phyloP scores from a whole-genome alignment of 805 yeast genomes.

The Metschnikowia bowlesiae region DNA sequence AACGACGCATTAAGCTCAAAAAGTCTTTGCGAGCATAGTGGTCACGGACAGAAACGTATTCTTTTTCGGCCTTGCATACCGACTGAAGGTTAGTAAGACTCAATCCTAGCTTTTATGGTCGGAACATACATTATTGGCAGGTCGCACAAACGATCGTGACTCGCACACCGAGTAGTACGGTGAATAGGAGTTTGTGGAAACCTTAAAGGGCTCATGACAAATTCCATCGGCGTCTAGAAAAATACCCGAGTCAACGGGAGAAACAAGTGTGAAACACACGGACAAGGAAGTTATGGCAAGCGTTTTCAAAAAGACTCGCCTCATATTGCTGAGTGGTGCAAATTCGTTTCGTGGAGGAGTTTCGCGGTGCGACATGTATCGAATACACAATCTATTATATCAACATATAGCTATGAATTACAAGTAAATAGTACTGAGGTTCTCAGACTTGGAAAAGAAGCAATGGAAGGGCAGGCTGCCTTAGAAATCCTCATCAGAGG shows the following conservation, averaged over 20 bases:
- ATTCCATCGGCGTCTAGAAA: not conserved
- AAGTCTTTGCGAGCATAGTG: slow-evolving; percentile 26
- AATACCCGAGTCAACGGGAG: not conserved
- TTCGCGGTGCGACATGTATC: not conserved
- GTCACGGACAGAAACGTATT: slow-evolving; percentile 28
- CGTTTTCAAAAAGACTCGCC: not conserved
- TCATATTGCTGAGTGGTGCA: not conserved
- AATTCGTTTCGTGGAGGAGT: not conserved
- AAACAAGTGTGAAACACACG: not conserved
- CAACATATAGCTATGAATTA: slow-evolving; percentile 18
- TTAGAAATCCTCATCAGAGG: slow-evolving; percentile 74
- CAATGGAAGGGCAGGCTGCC: slow-evolving; percentile 10
- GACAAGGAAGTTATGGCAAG: not conserved
- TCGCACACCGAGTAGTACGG: slow-evolving; percentile 13
- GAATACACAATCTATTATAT: slow-evolving; percentile 17
- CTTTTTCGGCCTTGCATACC: slow-evolving; percentile 16
- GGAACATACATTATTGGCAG: slow-evolving; percentile 10
- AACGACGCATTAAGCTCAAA: slow-evolving; percentile 22
- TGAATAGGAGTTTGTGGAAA: slow-evolving; percentile 9
- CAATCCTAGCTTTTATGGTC: not conserved
- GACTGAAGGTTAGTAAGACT: slow-evolving; percentile 4
- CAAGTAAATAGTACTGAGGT: slow-evolving; percentile 13
- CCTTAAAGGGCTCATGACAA: not conserved
- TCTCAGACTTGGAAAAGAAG: slow-evolving; percentile 7
- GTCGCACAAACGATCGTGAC: slow-evolving; percentile 8